phyloP scores from a whole-genome alignment of 2,329 filamentous ascomycete genomes.

The Botryosphaeria agaves region DNA sequence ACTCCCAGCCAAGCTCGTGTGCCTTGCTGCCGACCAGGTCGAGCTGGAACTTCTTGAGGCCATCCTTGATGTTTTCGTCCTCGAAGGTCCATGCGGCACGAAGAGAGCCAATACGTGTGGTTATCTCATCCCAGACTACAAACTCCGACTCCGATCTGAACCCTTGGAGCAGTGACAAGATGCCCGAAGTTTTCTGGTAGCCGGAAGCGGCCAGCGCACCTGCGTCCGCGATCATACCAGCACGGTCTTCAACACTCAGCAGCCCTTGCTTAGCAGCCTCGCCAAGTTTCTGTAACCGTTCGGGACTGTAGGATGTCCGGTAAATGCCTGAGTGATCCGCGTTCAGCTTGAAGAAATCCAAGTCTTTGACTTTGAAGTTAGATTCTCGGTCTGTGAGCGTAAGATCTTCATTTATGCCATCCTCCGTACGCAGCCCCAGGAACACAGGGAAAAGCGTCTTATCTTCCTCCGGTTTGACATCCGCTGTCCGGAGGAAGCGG shows the following conservation, averaged over 20 bases:
- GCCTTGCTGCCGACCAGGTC: slow-evolving; percentile 63
- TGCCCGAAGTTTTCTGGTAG: slow-evolving; percentile 82
- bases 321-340: slow-evolving; percentile 89
- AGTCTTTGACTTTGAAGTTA: slow-evolving; percentile 57
- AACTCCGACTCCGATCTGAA: slow-evolving; percentile 72
- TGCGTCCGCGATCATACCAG: slow-evolving; percentile 80
- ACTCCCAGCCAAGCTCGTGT: slow-evolving; percentile 76
- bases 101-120: slow-evolving; percentile 59
- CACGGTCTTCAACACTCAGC: slow-evolving; percentile 74
- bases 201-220: slow-evolving; percentile 78
- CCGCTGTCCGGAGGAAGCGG: slow-evolving; percentile 79
- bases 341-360: slow-evolving; percentile 93
- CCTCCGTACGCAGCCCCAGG: slow-evolving; percentile 66
- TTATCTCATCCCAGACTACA: slow-evolving; percentile 89
- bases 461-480: slow-evolving; percentile 88
- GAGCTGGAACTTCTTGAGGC: slow-evolving; percentile 68
- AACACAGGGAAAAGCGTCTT: slow-evolving; percentile 78
- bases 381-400: slow-evolving; percentile 57
- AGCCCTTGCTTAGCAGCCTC: slow-evolving; percentile 66
- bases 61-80: slow-evolving; percentile 52
- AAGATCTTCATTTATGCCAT: slow-evolving; percentile 63
- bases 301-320: slow-evolving; percentile 71
- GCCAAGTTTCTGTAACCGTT: slow-evolving; percentile 74
- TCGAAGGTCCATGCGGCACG: slow-evolving; percentile 82
- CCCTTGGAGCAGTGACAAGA: slow-evolving; percentile 69